Evolutionary conservation across 257 asterid genomes (phyloP).

Genomic region (Misopates orontium): DNA sequence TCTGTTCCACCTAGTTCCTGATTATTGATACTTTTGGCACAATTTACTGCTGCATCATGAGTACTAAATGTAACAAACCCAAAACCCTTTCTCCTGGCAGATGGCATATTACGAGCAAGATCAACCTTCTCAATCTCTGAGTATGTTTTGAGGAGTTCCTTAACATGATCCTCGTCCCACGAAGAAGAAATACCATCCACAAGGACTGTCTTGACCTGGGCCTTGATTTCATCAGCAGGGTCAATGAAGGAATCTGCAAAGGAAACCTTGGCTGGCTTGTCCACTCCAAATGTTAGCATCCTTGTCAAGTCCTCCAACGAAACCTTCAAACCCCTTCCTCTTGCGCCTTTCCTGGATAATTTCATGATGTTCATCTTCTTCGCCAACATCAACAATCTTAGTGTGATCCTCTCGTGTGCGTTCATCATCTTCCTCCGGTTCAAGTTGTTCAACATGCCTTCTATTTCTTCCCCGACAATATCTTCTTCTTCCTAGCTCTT

Average conservation of each 20-base stretch:
- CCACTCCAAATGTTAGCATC: constrained; percentile 91
- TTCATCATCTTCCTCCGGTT: constrained; percentile 66
- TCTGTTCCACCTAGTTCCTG: constrained; percentile 90
- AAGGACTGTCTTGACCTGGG: constrained; percentile 98
- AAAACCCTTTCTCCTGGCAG: constrained; percentile 96
- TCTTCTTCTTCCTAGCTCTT: no score
- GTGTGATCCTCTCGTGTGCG: constrained; percentile 53
- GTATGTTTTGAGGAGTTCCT: constrained; percentile 61
- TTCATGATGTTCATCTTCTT: constrained; percentile 88
- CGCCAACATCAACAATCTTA: constrained; percentile 67
- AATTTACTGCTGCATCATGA: constrained; percentile 89
- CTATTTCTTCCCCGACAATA: constrained; percentile 58
- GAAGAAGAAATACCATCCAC: constrained; percentile 90
- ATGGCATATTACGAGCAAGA: constrained; percentile 97
- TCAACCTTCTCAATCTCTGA: constrained; percentile 84
- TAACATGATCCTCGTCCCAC: constrained; percentile 86
- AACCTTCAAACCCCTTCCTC: constrained; percentile 91
- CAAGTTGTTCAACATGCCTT: constrained; percentile 62
- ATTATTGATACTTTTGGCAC: constrained; percentile 89
- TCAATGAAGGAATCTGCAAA: constrained; percentile 97
- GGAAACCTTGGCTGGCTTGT: constrained; percentile 94
- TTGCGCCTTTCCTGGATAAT: constrained; percentile 83
- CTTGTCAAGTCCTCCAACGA: constrained; percentile 97
- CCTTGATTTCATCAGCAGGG: constrained; percentile 99
- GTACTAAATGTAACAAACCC: constrained; percentile 87